A percentile compares a stretch with the other conserved stretches of the same genome.
These are phyloP conservation scores for Poa pratensis DNA, from an alignment of 176 grass and related monocot genomes.

Conservation along the genomic window DNA sequence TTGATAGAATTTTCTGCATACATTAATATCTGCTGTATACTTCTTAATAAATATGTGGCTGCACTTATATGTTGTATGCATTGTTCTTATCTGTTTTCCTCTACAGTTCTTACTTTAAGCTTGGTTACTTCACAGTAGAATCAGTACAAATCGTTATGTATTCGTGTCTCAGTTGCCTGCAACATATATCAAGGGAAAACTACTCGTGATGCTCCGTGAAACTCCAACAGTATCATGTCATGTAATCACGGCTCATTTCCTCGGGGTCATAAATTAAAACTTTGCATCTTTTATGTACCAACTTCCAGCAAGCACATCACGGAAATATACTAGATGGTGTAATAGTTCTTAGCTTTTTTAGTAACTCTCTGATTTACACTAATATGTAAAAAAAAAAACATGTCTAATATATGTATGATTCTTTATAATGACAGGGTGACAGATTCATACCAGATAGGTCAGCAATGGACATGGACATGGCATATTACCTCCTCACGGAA, in stretches of 20 bases:
- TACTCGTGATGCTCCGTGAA: constrained; percentile 6
- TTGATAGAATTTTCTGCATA: neutral
- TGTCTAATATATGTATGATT: constrained; percentile 24
- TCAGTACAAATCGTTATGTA: neutral
- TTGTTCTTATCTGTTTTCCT: neutral
- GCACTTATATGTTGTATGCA: neutral
- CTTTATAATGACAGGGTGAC: constrained; percentile 55
- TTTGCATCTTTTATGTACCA: neutral
- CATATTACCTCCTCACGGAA: constrained; percentile 57
- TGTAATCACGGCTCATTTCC: neutral
- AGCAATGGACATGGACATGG: constrained; percentile 67
- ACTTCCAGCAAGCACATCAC: constrained; percentile 11
- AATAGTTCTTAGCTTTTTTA: neutral
- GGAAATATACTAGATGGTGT: constrained; percentile 24
- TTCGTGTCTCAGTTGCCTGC: neutral
- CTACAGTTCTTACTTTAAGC: neutral
- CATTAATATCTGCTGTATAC: neutral
- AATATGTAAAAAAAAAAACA: neutral
- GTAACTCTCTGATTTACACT: neutral
- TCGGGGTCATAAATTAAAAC: constrained; percentile 8
- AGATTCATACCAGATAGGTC: constrained; percentile 72
- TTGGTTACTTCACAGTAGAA: neutral
- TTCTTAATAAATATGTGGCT: neutral
- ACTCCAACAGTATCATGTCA: neutral
- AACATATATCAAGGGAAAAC: neutral